Evolutionary conservation across 257 asterid species (phyloP).

Genomic region (Thymus quinquecostatus): DNA sequence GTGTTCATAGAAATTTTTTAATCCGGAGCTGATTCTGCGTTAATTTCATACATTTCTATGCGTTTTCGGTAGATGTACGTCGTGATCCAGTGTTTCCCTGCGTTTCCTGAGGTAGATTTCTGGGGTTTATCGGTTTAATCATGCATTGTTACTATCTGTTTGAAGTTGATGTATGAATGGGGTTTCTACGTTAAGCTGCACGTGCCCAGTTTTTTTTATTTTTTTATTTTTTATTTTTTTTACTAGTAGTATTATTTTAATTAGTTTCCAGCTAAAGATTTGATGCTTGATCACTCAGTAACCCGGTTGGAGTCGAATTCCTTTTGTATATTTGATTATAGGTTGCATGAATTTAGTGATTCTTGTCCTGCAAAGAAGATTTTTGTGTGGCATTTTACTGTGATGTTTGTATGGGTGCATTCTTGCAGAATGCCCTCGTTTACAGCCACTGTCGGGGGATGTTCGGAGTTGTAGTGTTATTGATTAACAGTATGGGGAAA

Average conservation of each 20-base stretch:
- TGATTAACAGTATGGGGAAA: background rate
- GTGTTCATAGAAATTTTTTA: background rate
- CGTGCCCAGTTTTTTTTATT: background rate
- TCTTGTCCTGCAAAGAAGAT: background rate
- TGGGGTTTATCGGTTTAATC: constrained; percentile 26
- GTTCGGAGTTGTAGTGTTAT: background rate
- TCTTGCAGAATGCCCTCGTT: no score
- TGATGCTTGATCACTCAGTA: background rate
- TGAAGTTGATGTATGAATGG: background rate
- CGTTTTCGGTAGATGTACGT: background rate
- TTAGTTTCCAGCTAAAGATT: background rate
- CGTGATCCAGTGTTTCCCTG: background rate
- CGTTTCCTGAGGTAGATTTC: background rate
- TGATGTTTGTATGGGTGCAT: background rate
- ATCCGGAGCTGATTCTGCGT: background rate
- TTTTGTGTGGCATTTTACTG: background rate
- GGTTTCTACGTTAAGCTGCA: constrained; percentile 7
- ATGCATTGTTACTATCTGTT: background rate
- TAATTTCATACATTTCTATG: background rate
- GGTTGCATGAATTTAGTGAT: background rate
- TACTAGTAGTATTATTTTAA: background rate
- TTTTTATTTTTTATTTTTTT: no score
- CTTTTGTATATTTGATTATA: background rate
- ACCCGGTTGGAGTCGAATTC: background rate
- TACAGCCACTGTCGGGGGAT: background rate